Evolutionary conservation across 192 early-diverging fungal genomes (phyloP).

Genomic region (Lobulomyces angularis): DNA sequence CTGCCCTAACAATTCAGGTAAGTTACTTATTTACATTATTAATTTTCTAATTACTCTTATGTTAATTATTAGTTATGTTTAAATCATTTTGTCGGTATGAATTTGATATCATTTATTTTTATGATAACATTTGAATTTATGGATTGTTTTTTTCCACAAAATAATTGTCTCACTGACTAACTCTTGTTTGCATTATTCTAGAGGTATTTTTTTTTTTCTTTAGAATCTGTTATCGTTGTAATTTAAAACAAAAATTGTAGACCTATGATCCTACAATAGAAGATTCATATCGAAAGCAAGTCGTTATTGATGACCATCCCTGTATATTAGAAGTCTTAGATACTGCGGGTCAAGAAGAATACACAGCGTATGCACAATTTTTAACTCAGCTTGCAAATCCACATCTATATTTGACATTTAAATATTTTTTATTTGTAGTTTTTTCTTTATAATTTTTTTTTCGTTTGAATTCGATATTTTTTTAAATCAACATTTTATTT

Average conservation of each 20-base stretch:
- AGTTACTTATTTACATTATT: conserved; percentile 69
- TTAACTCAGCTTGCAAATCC: not conserved
- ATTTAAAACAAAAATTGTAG: too few relatives aligned
- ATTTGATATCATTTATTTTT: too few relatives aligned
- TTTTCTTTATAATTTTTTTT: conserved; percentile 3
- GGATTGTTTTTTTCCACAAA: too few relatives aligned
- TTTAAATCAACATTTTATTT: not conserved
- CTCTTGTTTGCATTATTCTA: too few relatives aligned
- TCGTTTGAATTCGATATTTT: conserved; percentile 2
- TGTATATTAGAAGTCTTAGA: conserved; percentile 88
- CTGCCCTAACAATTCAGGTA: conserved; percentile 71
- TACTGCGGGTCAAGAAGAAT: conserved; percentile 93
- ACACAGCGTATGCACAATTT: conserved; percentile 45
- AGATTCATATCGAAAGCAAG: conserved; percentile 96
- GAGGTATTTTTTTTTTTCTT: too few relatives aligned
- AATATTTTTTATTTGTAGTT: conserved; percentile 1
- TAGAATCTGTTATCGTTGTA: too few relatives aligned
- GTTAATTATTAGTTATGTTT: too few relatives aligned
- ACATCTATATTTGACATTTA: not conserved
- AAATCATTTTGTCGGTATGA: too few relatives aligned
- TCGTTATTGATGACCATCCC: conserved; percentile 77
- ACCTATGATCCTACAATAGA: conserved; percentile 97
- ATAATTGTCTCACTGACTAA: too few relatives aligned
- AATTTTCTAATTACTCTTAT: too few relatives aligned
- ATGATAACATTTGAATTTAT: too few relatives aligned